Base-by-base conservation (phyloP, 306 rosid species). In the Senna tora region DNA sequence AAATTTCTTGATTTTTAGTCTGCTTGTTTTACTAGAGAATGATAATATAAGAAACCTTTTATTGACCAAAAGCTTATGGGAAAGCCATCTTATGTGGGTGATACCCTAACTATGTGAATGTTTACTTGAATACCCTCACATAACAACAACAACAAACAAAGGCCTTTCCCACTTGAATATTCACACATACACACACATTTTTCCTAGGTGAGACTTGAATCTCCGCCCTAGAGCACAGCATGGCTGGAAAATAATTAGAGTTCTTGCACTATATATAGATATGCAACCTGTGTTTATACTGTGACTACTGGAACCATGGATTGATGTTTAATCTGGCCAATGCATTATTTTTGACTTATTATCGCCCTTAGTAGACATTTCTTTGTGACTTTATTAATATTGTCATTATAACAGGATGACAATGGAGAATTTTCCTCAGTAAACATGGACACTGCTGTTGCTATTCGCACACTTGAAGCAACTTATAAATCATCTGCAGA, bases 381-480 rank as follows among this genome's bases (percentile, higher is more conserved):
- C 46, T 58, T 39, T 72, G 66, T 25, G 46, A 14, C 15, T 57
- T 64, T 43, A 61, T 70, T 83, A 66, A 83, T 66, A 53, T 60
- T 46, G 43, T 62, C 50, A 20, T 76, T 47, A 7, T 83, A 66
- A 76, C 86, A 95, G 99, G 99, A 95, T 28, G 97, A 90, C 74
- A 88, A 90, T 63, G 98, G 96, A 6, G 97, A 91, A 76, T 91
- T 91, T 77, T 91, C 99, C 74, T 76, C 99, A 0, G 99, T 95
- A 74, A 95, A 95, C 80, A 95, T 95, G 99, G 99, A 95, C 79
- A 95, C 99, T 22, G 97, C 99, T 60, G 99, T 95, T 69, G 99
- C 99, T 42, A 95, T 95, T 70, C 96, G 97, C 63, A 95, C 99
- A 49, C 96, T 95, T 61, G 97, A 95, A 86, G 97, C 99, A 34